Evolutionary conservation across 73 alveolate genomes (phyloP), one percentile per base, ranked within the genome.

Genomic region (Paramecium tetraurelia): DNA sequence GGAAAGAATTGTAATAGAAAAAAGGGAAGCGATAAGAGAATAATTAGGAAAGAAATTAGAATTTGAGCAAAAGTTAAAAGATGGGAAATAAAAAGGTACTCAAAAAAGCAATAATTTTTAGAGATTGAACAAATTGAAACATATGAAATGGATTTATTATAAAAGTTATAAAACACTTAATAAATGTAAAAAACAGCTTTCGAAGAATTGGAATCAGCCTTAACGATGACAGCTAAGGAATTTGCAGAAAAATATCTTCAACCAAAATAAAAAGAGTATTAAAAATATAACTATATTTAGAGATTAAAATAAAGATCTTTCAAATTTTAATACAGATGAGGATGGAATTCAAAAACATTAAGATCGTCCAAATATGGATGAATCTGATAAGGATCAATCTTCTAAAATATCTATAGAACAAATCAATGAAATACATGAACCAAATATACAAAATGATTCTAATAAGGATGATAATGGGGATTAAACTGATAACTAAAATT

Each of bases 171-270:
- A 89, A 70, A 77, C 76, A 89, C 94, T n/a, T 29, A 89, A 29
- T 38, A 59, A 83, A 70, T 89, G 92, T 27, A 89, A 89, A 89
- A 89, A 21, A 41, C 80, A 16, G 92, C 94, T 6, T 89, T 70
- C 20, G 94, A 89, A 44, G 94, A 89, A 41, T 83, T 89, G 22
- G 94, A 89, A 46, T 70, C 84, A 27, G 94, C 92, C 7, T 48
- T 89, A n/a, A 43, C 84, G 24, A 29, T 89, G 35, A 35, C 53
- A 16, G 58, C 94, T 69, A 83, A 68, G 10, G 89, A 89, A n/a
- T 89, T 89, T 70, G 86, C 76, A 21, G 90, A 89, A 36, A 89
- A 89, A 16, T 89, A 70, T 21, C 38, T 71, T 7, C 7, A 89
- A 89, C 86, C 92, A 12, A 63, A 89, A 89, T 41, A 48, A 46